Percentiles rank a stretch among this genome's conserved stretches.
Conservation (phyloP, 2,329 filamentous ascomycete genomes). For the Sporothrix brasiliensis region DNA sequence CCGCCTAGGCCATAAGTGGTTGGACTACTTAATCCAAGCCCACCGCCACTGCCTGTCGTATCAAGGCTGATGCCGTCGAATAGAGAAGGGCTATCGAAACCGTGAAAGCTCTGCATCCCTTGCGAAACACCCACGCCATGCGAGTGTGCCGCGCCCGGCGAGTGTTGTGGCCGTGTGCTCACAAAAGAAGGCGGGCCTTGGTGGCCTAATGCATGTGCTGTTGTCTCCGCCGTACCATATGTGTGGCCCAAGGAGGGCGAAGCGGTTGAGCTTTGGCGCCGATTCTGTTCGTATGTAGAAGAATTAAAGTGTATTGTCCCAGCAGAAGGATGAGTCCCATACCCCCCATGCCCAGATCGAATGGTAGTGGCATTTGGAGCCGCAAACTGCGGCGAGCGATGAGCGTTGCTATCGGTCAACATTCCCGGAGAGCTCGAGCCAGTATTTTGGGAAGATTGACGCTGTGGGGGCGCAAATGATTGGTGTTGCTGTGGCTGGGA, state of each 20-base stretch:
- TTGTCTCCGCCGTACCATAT: constrained; percentile 28
- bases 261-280: constrained; percentile 30
- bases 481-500: constrained; percentile 34
- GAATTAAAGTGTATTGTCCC: constrained; percentile 33
- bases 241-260: constrained; percentile 34
- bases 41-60: constrained; percentile 36
- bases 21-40: constrained; percentile 37
- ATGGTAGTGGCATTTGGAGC: constrained; percentile 21
- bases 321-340: constrained; percentile 19
- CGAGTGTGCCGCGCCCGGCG: constrained; percentile 31
- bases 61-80: constrained; percentile 43
- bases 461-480: constrained; percentile 36
- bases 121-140: constrained; percentile 30
- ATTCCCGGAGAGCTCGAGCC: constrained; percentile 32
- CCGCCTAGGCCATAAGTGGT: constrained; percentile 39
- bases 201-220: constrained; percentile 30
- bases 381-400: constrained; percentile 35
- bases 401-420: constrained; percentile 25
- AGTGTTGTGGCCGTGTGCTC: constrained; percentile 35
- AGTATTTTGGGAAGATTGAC: constrained; percentile 37
- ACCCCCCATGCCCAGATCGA: constrained; percentile 16
- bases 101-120: constrained; percentile 37
- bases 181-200: constrained; percentile 36
- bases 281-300: constrained; percentile 32
- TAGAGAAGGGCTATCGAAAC: constrained; percentile 36